Conservation (phyloP, 2,329 filamentous ascomycete genomes). For the Acrodontium crateriforme region DNA sequence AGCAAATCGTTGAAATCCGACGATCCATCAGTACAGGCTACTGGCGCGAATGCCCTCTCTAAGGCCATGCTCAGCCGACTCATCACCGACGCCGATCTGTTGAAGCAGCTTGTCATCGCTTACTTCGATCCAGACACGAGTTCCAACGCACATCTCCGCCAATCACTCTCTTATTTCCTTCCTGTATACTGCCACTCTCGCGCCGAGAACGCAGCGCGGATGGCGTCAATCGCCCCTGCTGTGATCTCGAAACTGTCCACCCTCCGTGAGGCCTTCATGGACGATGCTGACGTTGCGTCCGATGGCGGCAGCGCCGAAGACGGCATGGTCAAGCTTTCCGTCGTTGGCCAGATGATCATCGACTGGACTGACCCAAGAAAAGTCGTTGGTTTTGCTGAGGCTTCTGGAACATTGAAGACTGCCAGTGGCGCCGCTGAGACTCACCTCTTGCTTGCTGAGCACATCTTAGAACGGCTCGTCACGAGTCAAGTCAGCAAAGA, state of each 20-base stretch:
- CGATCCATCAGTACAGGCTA: conserved; percentile 61
- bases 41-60: conserved; percentile 65
- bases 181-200: conserved; percentile 87
- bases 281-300: conserved; percentile 46
- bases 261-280: conserved; percentile 17
- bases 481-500: conserved; percentile 53
- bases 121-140: conserved; percentile 78
- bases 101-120: conserved; percentile 68
- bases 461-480: conserved; percentile 61
- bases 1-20: conserved; percentile 65
- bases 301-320: conserved; percentile 61
- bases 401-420: conserved; percentile 7
- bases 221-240: conserved; percentile 60
- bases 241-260: conserved; percentile 55
- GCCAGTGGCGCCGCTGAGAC: conserved; percentile 29
- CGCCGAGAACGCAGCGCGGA: conserved; percentile 65
- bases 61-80: conserved; percentile 75
- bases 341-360: conserved; percentile 68
- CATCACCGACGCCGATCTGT: conserved; percentile 57
- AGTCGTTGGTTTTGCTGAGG: conserved; percentile 30
- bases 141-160: conserved; percentile 67
- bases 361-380: conserved; percentile 95
- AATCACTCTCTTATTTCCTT: conserved; percentile 84
- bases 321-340: conserved; percentile 55
- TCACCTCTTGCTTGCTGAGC: conserved; percentile 64